Base-by-base conservation (phyloP, 495 filamentous ascomycete genomes). In the Podospora fimiseda region DNA sequence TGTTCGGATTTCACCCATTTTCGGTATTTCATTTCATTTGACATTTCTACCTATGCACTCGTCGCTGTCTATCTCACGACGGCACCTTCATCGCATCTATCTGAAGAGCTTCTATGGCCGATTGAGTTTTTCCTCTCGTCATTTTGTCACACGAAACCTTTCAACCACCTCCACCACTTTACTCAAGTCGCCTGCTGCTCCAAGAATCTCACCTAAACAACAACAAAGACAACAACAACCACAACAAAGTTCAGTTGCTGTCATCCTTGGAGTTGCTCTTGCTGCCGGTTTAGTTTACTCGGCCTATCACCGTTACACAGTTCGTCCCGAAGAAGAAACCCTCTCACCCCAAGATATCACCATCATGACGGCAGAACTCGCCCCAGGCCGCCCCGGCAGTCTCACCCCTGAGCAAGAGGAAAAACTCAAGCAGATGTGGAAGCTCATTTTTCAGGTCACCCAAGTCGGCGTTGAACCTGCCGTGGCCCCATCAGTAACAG, bases 351-450 rank as follows among this genome's bases (percentile, higher is more conserved):
- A 50, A 37, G 19, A 37, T 45, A 0, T 39, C 53, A 43, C 60
- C 44, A 42, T 30, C 15, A 78, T 76, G 71, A 53, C 72, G 41
- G 72, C 70, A 23, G 64, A 73, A 45, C 57, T 73, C 23, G 72
- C 82, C 18, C 84, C 87, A 21, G 93, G 93, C 47, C 83, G 90
- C 53, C 85, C 91, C 37, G 90, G 88, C 53, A 95, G 84, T 63
- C 81, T 98, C 46, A 96, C 93, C 16, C 66, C 80, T 6, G 91
- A 95, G 57, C 84, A 98, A 67, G 89, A 96, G 59, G 82, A 77
- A 57, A 96, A 94, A 69, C 73, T 98, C 46, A 85, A 84, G 63
- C 87, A 92, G 64, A 78, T 97, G 61, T 98, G 93, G 93, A 66
- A 78, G 8, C 73, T 83, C 43, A 76, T 86, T 20, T 76, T 96